phyloP scores from a whole-genome alignment of 2,329 filamentous ascomycete genomes.

The Trichophyton benhamiae region DNA sequence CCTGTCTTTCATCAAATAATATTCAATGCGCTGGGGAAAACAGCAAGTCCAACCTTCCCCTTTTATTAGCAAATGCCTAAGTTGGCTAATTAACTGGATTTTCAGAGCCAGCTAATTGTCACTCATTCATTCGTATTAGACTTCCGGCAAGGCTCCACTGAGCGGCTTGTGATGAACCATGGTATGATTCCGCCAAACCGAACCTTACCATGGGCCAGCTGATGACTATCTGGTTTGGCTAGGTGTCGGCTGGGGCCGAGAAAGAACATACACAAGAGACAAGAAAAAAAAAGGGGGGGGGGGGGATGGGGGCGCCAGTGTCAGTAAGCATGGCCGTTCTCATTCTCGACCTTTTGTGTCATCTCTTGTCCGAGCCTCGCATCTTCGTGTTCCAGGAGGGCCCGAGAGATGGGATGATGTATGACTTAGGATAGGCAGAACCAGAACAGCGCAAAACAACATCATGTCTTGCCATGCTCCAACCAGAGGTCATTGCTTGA shows the following conservation, averaged over 20 bases:
- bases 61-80: neutral
- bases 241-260: neutral
- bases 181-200: slow-evolving; percentile 4
- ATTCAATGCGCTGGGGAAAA: neutral
- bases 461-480: neutral
- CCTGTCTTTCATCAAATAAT: neutral
- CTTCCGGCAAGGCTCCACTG: slow-evolving; percentile 6
- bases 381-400: neutral
- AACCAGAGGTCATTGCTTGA: neutral
- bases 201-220: neutral
- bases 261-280: neutral
- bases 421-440: neutral
- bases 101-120: neutral
- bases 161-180: slow-evolving; percentile 5
- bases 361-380: neutral
- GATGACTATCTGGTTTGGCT: neutral
- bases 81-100: neutral
- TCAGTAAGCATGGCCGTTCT: neutral
- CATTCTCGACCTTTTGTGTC: neutral
- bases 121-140: neutral
- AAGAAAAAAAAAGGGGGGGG: neutral
- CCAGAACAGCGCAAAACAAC: neutral
- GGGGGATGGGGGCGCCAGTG: neutral
- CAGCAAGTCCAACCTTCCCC: neutral
- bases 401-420: neutral